Conservation (phyloP, 2,329 filamentous ascomycete species). For the Fonsecaea multimorphosa region DNA sequence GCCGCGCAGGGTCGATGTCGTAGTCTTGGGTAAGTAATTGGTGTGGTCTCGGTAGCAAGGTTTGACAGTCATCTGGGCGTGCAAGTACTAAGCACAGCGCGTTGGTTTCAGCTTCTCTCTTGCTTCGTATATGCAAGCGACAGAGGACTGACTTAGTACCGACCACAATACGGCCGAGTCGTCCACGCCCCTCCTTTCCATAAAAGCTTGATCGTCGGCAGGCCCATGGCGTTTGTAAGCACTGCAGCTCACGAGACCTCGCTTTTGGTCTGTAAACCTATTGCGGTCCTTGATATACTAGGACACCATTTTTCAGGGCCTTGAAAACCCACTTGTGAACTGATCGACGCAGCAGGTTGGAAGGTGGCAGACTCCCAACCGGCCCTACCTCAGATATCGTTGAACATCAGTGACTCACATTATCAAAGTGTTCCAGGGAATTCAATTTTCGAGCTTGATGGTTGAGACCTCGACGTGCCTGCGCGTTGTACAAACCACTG, state of each 20-base stretch:
- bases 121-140: constrained; percentile 4
- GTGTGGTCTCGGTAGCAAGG: background rate
- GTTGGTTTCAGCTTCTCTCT: background rate
- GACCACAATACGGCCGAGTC: background rate
- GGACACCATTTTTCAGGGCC: constrained; percentile 6
- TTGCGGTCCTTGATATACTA: background rate
- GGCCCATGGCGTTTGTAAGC: background rate
- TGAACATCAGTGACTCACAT: constrained; percentile 20
- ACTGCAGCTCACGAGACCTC: background rate
- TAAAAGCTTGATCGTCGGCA: background rate
- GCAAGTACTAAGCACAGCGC: background rate
- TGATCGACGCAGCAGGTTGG: constrained; percentile 21
- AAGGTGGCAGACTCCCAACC: constrained; percentile 20
- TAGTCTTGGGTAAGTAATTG: background rate
- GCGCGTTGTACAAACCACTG: constrained; percentile 1
- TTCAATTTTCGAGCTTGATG: constrained; percentile 24
- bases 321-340: constrained; percentile 24
- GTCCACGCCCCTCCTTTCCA: background rate
- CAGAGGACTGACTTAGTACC: background rate
- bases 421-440: constrained; percentile 20
- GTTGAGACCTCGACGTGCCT: constrained; percentile 21
- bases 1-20: background rate
- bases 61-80: background rate
- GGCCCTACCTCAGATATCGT: constrained; percentile 24
- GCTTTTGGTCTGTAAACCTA: background rate